Percentiles rank a stretch among this genome's conserved stretches.
phyloP scores from a whole-genome alignment of 148 eudicot genomes.

The Camellia lanceoleosa region DNA sequence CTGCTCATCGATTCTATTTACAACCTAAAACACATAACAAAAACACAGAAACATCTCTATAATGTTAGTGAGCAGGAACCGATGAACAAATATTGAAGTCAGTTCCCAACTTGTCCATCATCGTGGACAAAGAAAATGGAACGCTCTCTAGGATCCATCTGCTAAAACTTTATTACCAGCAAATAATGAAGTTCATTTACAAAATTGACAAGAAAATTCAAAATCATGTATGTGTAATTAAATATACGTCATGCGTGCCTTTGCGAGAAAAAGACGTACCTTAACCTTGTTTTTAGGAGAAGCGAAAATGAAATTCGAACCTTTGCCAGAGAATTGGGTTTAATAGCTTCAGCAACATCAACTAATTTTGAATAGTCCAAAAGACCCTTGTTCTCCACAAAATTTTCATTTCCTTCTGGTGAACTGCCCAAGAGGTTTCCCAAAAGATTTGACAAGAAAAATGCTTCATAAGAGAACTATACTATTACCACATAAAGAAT shows the following conservation, averaged over 20 bases:
- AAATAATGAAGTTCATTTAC: background rate
- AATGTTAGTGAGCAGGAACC: background rate
- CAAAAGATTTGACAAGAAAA: constrained; percentile 12
- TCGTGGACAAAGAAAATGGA: background rate
- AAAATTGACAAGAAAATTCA: background rate
- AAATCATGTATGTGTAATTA: background rate
- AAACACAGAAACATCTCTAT: background rate
- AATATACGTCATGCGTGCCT: background rate
- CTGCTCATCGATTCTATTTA: constrained; percentile 91
- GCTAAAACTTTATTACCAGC: constrained; percentile 1
- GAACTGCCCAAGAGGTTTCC: constrained; percentile 47
- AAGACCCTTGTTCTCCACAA: constrained; percentile 92
- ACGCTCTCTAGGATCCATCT: background rate
- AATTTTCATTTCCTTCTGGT: constrained; percentile 85
- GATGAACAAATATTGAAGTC: background rate
- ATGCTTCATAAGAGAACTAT: background rate
- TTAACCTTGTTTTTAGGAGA: constrained; percentile 90
- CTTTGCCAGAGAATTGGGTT: constrained; percentile 90
- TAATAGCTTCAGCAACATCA: constrained; percentile 68
- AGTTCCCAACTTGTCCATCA: background rate
- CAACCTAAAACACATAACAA: constrained; percentile 50
- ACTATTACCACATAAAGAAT: background rate
- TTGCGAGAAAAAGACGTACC: constrained; percentile 71
- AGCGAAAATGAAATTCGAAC: constrained; percentile 90
- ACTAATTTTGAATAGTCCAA: constrained; percentile 77